Base-by-base conservation (phyloP, 768 basidiomycete genomes). In the Pseudohyphozyma bogoriensis region DNA sequence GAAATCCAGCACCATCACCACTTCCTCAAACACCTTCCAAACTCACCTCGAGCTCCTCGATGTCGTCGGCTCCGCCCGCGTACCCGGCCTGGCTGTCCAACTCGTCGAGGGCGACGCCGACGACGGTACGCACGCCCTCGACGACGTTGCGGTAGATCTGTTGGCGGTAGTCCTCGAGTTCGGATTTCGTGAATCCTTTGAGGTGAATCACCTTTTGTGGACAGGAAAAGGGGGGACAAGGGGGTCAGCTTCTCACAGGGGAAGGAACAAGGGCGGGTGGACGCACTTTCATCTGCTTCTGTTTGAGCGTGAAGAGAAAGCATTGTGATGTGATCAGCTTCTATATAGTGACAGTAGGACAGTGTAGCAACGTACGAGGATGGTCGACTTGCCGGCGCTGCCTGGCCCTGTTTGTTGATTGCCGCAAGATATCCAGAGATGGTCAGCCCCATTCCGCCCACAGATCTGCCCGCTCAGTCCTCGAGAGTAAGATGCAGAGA, bases 121-220 rank as follows among this genome's bases (percentile, higher is more conserved):
- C 2, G 29, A 28, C 2, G 11, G 78, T 61, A 83, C 82, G 50
- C 76, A 97, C 81, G 3, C 91, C 95, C 12, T 85, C 81, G 2
- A 87, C 86, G 33, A 99, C 75, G 74, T 99, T 97, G 70, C 85
- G 85, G 73, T 93, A 99, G 13, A 91, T 84, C 47, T 95, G 83
- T 69, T 93, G 92, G 2, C 92, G 84, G 69, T 86, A 95, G 20
- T 79, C 82, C 74, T 97, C 92, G 40, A 87, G 80, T 73, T 97
- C 95, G 68, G 83, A 80, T 0, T 80, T 54, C 0, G 84, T 81
- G 75, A 95, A 99, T 0, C 87, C 85, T 1, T 89, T 78, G 60
- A 83, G 81, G 75, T 97, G 92, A 52, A 99, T 95, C 40, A 95
- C 78, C 86, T 91, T 67, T 51, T 47, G 67, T 49, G 69, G 56